Evolutionary conservation across 1,139 yeast genomes (phyloP).

Genomic region (Candida neerlandica): DNA sequence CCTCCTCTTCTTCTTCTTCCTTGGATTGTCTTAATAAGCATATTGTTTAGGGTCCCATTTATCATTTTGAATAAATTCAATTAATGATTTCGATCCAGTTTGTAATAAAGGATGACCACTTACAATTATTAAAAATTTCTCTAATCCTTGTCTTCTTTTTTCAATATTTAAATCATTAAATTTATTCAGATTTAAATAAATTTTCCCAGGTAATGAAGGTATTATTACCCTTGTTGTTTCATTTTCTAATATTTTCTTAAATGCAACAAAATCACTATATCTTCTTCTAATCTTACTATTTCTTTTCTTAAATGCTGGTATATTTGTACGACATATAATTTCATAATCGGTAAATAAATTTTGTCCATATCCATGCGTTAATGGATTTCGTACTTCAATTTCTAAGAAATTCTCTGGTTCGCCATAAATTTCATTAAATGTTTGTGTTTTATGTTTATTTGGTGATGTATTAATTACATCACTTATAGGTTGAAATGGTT

Average conservation of each 20-base stretch:
- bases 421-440: conserved; percentile 83
- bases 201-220: conserved; percentile 88
- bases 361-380: conserved; percentile 72
- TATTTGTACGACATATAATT: conserved; percentile 79
- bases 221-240: conserved; percentile 79
- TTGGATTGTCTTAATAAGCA: conserved; percentile 5
- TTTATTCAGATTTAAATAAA: conserved; percentile 64
- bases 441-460: conserved; percentile 56
- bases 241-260: conserved; percentile 72
- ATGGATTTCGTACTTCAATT: conserved; percentile 81
- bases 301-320: conserved; percentile 80
- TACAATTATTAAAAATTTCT: conserved; percentile 73
- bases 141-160: conserved; percentile 80
- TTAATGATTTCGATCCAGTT: conserved; percentile 81
- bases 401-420: conserved; percentile 95
- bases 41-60: conserved; percentile 59
- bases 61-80: conserved; percentile 87
- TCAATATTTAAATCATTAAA: conserved; percentile 86
- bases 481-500: conserved; percentile 50
- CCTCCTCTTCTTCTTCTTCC: too few species aligned
- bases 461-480: conserved; percentile 42
- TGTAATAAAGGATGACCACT: conserved; percentile 95
- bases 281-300: conserved; percentile 77
- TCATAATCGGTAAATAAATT: conserved; percentile 89
- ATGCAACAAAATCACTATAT: conserved; percentile 86